Evolutionary conservation across 2,329 filamentous ascomycete species (phyloP).

Genomic region (Colletotrichum godetiae): DNA sequence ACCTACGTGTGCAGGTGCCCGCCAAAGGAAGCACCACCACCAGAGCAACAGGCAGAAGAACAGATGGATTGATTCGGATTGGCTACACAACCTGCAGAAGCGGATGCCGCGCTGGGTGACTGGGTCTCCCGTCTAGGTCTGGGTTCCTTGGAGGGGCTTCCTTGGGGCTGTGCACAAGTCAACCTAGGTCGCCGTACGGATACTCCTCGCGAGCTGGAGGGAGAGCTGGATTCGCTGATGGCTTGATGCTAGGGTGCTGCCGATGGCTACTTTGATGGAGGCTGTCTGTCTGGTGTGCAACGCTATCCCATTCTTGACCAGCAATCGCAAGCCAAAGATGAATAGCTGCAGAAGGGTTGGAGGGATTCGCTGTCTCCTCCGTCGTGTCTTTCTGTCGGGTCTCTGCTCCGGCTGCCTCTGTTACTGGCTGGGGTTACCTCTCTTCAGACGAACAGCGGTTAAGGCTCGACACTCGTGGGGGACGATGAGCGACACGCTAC

Average conservation of each 20-base stretch:
- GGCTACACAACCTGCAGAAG: conserved; percentile 29
- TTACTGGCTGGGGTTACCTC: neutral
- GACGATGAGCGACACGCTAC: conserved; percentile 24
- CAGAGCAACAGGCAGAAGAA: conserved; percentile 30
- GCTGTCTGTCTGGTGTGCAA: conserved; percentile 21
- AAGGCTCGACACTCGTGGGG: conserved; percentile 1
- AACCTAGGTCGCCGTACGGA: conserved; percentile 24
- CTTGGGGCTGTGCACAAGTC: conserved; percentile 35
- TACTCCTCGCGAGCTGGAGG: neutral
- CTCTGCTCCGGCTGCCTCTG: neutral
- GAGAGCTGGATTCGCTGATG: conserved; percentile 18
- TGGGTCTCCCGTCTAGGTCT: conserved; percentile 2
- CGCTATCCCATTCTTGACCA: conserved; percentile 32
- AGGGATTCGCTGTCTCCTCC: neutral
- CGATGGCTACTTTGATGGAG: conserved; percentile 21
- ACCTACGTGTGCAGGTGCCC: conserved; percentile 20
- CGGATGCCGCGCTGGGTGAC: conserved; percentile 29
- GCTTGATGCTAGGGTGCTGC: conserved; percentile 25
- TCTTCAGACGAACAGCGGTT: conserved; percentile 33
- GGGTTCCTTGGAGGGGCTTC: conserved; percentile 31
- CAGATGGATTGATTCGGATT: conserved; percentile 19
- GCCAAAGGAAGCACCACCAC: conserved; percentile 23
- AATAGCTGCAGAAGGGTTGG: neutral
- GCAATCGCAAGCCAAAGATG: conserved; percentile 10
- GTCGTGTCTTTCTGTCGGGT: neutral